Evolutionary conservation across 139 green algal species (phyloP), one percentile per base, ranked within the genome.

Genomic region (Tetradesmus lagerheimii): DNA sequence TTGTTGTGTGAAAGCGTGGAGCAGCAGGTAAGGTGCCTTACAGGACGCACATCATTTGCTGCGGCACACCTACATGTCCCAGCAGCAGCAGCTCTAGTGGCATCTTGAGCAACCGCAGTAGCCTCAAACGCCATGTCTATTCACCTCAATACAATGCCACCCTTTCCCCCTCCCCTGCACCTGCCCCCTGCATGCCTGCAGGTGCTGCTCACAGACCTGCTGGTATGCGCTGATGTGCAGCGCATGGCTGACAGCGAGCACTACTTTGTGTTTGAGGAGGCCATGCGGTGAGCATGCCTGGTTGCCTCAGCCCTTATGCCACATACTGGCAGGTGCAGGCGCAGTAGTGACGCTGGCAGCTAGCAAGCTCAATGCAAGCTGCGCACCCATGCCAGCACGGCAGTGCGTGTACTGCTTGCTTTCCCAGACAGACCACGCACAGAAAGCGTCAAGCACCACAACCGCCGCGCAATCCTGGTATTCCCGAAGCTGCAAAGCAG

Each of bases 261-360:
- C 47, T 97, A 94, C 88, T 96, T 96, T 80, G 82, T 95, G 37
- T 97, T 97, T 91, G 94, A 95, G 84, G 95, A 97, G 83, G 80
- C 83, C 9, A 64, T 95, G 0, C 91, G 93, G 92, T 94, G 82
- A 16, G 91, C 9, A 38, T 1, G 35, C 82, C 41, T 20, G 27
- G 67, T n/a, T 78, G 67, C 29, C 20, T 25, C n/a, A n/a, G 79
- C 78, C 38, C 53, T 35, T 15, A 8, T 2, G 31, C 5, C 9
- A n/a, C n/a, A n/a, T 45, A 16, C 79, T 75, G 62, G 11, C 66
- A 77, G 1, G 16, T 38, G 66, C 66, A 77, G 12, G 27, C 25
- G 62, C 25, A 77, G 66, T 12, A 34, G 66, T 64, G 50, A 1
- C 15, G 50, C 50, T 64, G 50, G 3, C 1, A 3, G 50, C 57